A percentile compares a stretch with the other conserved stretches of the same genome.
These are phyloP conservation scores for Paratinospora sagittata DNA, from an alignment of 164 flowering plant genomes.

Conservation along the genomic window DNA sequence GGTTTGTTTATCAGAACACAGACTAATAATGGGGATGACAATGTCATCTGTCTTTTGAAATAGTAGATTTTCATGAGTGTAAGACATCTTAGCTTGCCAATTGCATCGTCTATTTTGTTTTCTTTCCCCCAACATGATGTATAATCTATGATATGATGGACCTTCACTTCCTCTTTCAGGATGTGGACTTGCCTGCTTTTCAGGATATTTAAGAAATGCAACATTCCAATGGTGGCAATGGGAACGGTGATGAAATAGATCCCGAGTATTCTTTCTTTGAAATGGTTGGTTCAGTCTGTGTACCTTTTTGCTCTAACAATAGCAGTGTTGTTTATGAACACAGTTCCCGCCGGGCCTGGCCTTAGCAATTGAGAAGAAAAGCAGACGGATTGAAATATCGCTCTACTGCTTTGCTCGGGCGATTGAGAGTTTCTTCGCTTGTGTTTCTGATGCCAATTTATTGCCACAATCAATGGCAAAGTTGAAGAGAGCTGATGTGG, in stretches of 20 bases:
- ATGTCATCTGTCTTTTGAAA: too few relatives aligned
- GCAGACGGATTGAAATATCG: constrained; percentile 87
- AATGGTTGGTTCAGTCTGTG: background rate
- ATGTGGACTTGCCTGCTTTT: constrained; percentile 90
- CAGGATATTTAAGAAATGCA: constrained; percentile 65
- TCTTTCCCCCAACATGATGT: too few relatives aligned
- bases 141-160: background rate
- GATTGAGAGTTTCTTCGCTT: constrained; percentile 88
- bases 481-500: constrained; percentile 73
- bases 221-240: constrained; percentile 77
- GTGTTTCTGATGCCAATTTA: constrained; percentile 65
- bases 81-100: too few relatives aligned
- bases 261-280: background rate
- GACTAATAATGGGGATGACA: too few relatives aligned
- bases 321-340: background rate
- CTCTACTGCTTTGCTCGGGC: constrained; percentile 91
- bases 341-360: constrained; percentile 96
- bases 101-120: too few relatives aligned
- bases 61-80: too few relatives aligned
- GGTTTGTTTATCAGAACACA: too few relatives aligned
- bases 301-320: background rate
- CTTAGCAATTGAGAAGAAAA: constrained; percentile 90
- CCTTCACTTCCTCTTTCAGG: constrained; percentile 33
- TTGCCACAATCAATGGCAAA: constrained; percentile 44
- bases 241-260: constrained; percentile 57